Evolutionary conservation across 2,329 filamentous ascomycete species (phyloP), one percentile per base, ranked within the genome.

Genomic region (Coniochaeta prunicola): DNA sequence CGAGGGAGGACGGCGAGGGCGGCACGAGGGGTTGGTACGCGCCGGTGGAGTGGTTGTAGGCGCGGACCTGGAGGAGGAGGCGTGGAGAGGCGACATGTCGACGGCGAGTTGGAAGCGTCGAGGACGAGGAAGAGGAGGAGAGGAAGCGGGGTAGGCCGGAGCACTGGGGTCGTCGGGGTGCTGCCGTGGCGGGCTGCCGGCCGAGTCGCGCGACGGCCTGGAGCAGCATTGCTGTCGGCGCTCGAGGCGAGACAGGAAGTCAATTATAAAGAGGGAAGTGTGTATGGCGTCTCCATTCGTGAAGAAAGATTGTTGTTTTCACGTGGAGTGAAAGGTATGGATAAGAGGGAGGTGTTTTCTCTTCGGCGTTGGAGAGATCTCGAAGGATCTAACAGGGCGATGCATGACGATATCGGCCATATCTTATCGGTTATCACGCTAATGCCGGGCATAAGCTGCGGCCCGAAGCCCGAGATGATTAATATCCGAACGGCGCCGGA

Each of bases 1-100:
- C 91, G 31, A 97, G 81, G 38, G 90, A 89, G 60, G 82, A 82
- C 6, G 92, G 92, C 4, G 90, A 85, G 0, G 92, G 92, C 6
- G 92, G 92, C 0, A 83, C 80, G 65, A 92, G 82, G 15, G 86
- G 83, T 63, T 86, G 78, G 69, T 86, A 90, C 60, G 77, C 77
- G 36, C 73, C 70, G 4, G 45, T 2, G 45, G 45, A 50, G 17
- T 36, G 53, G 53, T 34, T 55, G 53, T 34, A 55, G 30, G 33
- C 8, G 6, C 53, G 53, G n/a, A 4, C 2, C 6, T 54, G 28
- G 42, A 19, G 24, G 42, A 45, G 17, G 31, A 34, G 31, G 50
- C 30, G 10, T 36, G 19, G 15, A 31, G 26, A 34, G 28, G n/a
- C 15, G 17, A 34, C 30, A 15, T 13, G 33, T 7, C n/a, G 50